Evolutionary conservation across 2,329 filamentous ascomycete species (phyloP).

Genomic region (Botrytis elliptica): DNA sequence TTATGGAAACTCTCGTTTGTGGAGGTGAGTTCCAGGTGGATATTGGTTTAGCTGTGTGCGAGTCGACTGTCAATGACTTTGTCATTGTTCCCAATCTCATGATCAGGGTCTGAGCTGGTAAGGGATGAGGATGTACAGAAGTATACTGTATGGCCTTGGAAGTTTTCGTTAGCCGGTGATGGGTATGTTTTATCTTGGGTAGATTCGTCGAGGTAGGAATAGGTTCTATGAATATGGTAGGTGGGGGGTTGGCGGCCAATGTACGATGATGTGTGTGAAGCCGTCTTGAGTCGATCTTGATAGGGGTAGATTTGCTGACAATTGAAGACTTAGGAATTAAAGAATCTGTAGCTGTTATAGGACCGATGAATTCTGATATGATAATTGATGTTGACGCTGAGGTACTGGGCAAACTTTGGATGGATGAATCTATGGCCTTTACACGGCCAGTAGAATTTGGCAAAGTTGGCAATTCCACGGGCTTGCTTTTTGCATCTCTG

Average conservation of each 20-base stretch:
- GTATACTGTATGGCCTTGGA: not conserved
- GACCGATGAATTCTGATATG: not conserved
- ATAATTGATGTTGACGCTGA: not conserved
- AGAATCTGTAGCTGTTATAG: not conserved
- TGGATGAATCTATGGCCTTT: not conserved
- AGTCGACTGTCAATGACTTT: not conserved
- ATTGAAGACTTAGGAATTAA: no score
- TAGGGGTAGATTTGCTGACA: not conserved
- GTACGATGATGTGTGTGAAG: not conserved
- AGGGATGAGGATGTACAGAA: not conserved
- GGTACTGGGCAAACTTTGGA: not conserved
- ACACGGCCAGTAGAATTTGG: not conserved
- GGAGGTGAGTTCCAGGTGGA: not conserved
- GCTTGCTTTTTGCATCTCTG: not conserved
- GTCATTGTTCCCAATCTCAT: not conserved
- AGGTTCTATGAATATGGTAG: conserved; percentile 6
- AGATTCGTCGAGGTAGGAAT: not conserved
- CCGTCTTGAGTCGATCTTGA: not conserved
- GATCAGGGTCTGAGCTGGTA: not conserved
- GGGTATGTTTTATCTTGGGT: not conserved
- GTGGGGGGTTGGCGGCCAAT: not conserved
- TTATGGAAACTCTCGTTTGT: not conserved
- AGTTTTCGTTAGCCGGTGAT: not conserved
- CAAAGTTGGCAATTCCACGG: no score
- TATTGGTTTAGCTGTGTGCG: not conserved